These are phyloP conservation scores for Dryadomyces quercus-mongolicae DNA, from an alignment of 2,329 filamentous ascomycete genomes.

Conservation along the genomic window DNA sequence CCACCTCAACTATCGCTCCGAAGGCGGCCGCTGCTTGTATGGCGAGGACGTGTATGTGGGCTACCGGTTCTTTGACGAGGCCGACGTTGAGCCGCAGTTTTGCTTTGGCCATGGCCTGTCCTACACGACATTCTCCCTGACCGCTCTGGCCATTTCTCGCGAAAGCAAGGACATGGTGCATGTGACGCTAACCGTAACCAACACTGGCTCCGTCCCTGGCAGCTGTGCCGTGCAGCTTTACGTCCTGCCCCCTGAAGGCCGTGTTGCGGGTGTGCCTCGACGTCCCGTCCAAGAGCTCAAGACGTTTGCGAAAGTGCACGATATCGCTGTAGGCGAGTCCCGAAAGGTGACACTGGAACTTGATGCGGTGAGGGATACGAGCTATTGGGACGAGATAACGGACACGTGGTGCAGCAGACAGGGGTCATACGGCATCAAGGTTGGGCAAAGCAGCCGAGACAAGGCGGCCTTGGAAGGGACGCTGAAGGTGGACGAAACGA, in stretches of 20 bases:
- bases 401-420: too few relatives aligned
- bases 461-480: too few relatives aligned
- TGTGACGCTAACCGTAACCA: conserved; percentile 34
- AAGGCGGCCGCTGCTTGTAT: conserved; percentile 61
- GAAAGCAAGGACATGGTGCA: conserved; percentile 21
- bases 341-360: too few relatives aligned
- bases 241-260: conserved; percentile 15
- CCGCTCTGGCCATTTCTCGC: conserved; percentile 12
- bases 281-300: conserved; percentile 40
- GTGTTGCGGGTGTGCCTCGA: conserved; percentile 18
- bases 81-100: conserved; percentile 54
- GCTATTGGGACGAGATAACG: too few relatives aligned
- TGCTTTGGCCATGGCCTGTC: conserved; percentile 71
- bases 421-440: too few relatives aligned
- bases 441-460: too few relatives aligned
- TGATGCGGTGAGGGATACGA: too few relatives aligned
- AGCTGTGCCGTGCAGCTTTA: conserved; percentile 45
- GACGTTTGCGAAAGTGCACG: conserved; percentile 45
- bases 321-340: conserved; percentile 2
- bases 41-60: conserved; percentile 73
- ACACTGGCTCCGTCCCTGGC: conserved; percentile 30
- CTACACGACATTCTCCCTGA: conserved; percentile 55
- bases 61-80: conserved; percentile 68
- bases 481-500: too few relatives aligned
- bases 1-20: conserved; percentile 61